Evolutionary conservation across 768 basidiomycete genomes (phyloP), one percentile per base, ranked within the genome.

Genomic region (Royoungia palumana): DNA sequence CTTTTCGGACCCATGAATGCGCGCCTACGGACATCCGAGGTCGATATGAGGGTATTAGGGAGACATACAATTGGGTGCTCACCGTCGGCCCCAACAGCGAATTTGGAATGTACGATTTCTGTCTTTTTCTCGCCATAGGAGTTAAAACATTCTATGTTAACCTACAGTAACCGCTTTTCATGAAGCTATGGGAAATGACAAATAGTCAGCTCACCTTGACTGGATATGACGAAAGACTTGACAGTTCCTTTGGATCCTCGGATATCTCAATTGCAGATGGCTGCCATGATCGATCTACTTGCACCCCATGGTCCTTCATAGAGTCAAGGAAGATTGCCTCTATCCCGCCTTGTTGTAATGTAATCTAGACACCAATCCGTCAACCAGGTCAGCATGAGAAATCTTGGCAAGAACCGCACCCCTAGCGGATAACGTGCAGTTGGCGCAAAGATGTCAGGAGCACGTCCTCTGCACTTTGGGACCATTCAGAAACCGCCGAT

Each of bases 381-480:
- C 22, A 35, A 24, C 41, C 12, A 44, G 41, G 34, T 25, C n/a
- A 10, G 38, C 17, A 19, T 41, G 28, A 32, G 13, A n/a, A 17
- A 25, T 9, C n/a, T 12, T 17, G 9, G 39, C 5, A 16, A 30
- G 24, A n/a, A 37, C 22, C 52, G 46, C 50, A 82, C 87, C 71
- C 85, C 84, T 51, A 85, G 89, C 11, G 85, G 85, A 65, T 77
- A 89, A 17, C 85, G 76, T 2, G 85, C 85, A 20, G 75, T 76
- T 3, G 79, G 71, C 1, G 82, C 80, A 6, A 75, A 78, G 21
- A 88, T 74, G 59, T 86, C 82, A 16, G 82, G 72, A 1, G 76
- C 77, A 14, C 83, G 78, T 37, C 82, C 79, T 8, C 80, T 81
- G 16, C 83, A 72, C 85, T 88, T 56, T 0, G 24, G 30, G 21